These are phyloP conservation scores for Lolium multiflorum DNA, from an alignment of 176 grass and related monocot genomes.

Conservation along the genomic window DNA sequence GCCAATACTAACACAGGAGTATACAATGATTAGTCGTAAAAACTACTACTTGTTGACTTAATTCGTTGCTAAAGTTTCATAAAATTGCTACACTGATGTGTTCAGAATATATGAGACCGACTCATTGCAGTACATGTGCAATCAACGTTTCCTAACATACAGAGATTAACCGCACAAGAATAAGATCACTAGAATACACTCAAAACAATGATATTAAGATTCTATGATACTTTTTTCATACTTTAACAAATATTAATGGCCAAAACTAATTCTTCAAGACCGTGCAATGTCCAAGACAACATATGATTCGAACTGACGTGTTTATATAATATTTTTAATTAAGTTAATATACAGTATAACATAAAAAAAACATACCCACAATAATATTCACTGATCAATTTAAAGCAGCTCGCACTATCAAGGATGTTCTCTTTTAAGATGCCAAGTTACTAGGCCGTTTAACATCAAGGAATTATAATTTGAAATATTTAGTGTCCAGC, in stretches of 20 bases:
- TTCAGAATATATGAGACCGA: background rate
- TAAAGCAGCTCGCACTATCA: slow-evolving; percentile 22
- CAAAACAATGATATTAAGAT: slow-evolving; percentile 16
- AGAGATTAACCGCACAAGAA: slow-evolving; percentile 7
- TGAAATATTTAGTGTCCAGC: background rate
- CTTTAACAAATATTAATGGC: slow-evolving; percentile 8
- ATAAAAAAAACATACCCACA: background rate
- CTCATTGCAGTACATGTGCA: background rate
- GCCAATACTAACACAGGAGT: slow-evolving; percentile 7
- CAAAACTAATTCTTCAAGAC: slow-evolving; percentile 18
- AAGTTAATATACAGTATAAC: slow-evolving; percentile 10
- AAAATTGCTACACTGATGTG: background rate
- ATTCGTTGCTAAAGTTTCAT: slow-evolving; percentile 10
- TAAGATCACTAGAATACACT: slow-evolving; percentile 6
- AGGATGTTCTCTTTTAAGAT: slow-evolving; percentile 24
- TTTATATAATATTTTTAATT: background rate
- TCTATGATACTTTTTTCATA: slow-evolving; percentile 12
- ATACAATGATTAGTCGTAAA: background rate
- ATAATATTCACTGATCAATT: slow-evolving; percentile 4
- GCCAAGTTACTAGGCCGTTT: slow-evolving; percentile 18
- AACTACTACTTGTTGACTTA: slow-evolving; percentile 4
- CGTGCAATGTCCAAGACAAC: background rate
- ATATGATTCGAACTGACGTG: slow-evolving; percentile 7
- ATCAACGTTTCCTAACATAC: background rate
- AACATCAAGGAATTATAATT: background rate